Conservation (phyloP, 129 eudicot species). For the Solidago caesia region DNA sequence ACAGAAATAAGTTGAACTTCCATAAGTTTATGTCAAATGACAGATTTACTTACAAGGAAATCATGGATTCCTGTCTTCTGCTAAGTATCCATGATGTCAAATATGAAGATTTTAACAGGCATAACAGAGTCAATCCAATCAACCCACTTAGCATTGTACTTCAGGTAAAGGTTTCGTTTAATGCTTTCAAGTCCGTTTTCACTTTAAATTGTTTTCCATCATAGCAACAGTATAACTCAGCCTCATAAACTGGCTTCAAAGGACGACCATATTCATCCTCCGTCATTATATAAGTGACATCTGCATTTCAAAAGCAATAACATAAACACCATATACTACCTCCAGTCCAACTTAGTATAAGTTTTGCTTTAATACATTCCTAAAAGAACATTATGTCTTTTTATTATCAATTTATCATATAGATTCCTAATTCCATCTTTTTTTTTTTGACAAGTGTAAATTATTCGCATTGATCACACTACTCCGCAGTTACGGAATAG, state of each 20-base stretch:
- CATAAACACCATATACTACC: not conserved
- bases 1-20: too few species aligned
- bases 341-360: too few species aligned
- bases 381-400: too few species aligned
- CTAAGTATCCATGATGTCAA: slow-evolving; percentile 70
- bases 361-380: too few species aligned
- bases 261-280: slow-evolving; percentile 39
- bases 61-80: not conserved
- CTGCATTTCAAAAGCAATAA: slow-evolving; percentile 27
- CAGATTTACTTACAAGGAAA: too few species aligned
- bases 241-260: slow-evolving; percentile 38
- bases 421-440: too few species aligned
- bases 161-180: slow-evolving; percentile 45
- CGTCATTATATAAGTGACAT: slow-evolving; percentile 54
- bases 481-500: too few species aligned
- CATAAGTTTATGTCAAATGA: too few species aligned
- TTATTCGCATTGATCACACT: too few species aligned
- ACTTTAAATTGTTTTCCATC: slow-evolving; percentile 53
- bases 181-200: slow-evolving; percentile 43
- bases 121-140: slow-evolving; percentile 36
- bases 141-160: slow-evolving; percentile 65
- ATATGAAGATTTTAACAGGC: slow-evolving; percentile 58
- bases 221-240: slow-evolving; percentile 63
- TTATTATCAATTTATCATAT: too few species aligned
- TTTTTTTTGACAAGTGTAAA: too few species aligned